Base-by-base conservation (phyloP, 495 filamentous ascomycete species). In the Lophiotrema nucula region DNA sequence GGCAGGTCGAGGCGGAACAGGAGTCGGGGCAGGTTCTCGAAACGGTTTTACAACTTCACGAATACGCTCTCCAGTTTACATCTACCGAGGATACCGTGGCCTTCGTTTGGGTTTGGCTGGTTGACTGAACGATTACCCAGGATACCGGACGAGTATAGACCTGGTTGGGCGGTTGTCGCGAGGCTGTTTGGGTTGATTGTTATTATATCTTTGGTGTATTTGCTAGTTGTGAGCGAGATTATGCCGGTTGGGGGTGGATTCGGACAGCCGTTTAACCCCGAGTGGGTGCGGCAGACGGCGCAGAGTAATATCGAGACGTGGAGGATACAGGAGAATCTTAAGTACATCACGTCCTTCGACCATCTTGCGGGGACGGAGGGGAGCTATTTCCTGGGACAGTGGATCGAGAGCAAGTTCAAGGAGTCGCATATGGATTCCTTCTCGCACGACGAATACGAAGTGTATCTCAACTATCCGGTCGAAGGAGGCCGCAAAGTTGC, bases 341-440 rank as follows among this genome's bases (percentile, higher is more conserved):
- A 76, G 62, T 83, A 88, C 65, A 79, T 93, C 51, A 92, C 88
- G 19, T 74, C 76, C 23, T 95, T 84, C 65, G 84, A 92, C 58
- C 93, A 97, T 72, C 75, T 97, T 35, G 93, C 91, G 2, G 93
- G 93, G 24, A 93, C 90, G 3, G 85, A 93, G 71, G 95, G 93
- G 25, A 91, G 93, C 71, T 88, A 83, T 58, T 83, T 84, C 46
- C 77, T 95, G 23, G 90, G 87, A 16, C 80, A 88, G 73, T 95
- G 88, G 75, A 82, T 96, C 49, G 80, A 92, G 71, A 81, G 80
- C 54, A 72, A 83, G 59, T 95, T 95, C 69, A 73, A 71, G 61
- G 79, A 74, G 26, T 84, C 84, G 53, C 81, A 81, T 8, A 74
- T 97, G 60, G 90, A 96, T 58, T 73, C 81, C 39, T 83, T 95